These are phyloP conservation scores for Mycosphaerella sp. DNA, from an alignment of 2,329 filamentous ascomycete species.

Conservation along the genomic window DNA sequence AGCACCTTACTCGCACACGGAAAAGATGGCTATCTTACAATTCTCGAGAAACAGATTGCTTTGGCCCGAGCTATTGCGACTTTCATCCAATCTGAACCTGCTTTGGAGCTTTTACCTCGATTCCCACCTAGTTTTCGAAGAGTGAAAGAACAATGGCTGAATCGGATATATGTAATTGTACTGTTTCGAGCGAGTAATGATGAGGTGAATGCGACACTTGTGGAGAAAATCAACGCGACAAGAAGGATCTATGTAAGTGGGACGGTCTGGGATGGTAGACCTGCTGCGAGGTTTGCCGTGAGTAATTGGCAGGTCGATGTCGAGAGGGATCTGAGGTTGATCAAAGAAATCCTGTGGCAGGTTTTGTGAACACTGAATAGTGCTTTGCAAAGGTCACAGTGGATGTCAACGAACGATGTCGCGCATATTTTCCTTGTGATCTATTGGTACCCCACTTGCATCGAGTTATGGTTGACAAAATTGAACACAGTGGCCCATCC, in stretches of 20 bases:
- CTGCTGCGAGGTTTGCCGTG: conserved; percentile 76
- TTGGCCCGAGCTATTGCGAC: conserved; percentile 63
- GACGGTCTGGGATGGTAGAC: conserved; percentile 66
- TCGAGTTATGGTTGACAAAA: too few relatives aligned
- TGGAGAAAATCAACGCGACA: conserved; percentile 64
- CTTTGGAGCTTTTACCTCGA: conserved; percentile 61
- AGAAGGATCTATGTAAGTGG: conserved; percentile 76
- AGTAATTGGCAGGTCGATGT: conserved; percentile 76
- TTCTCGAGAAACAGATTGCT: conserved; percentile 66
- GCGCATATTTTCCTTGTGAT: too few relatives aligned
- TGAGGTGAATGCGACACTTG: conserved; percentile 59
- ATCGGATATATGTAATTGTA: conserved; percentile 62
- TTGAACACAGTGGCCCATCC: too few relatives aligned
- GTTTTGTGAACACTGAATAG: not conserved
- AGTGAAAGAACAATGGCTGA: conserved; percentile 39
- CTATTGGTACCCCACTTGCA: too few relatives aligned
- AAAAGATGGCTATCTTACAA: conserved; percentile 57
- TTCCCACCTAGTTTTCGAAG: conserved; percentile 25
- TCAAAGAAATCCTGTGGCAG: conserved; percentile 53
- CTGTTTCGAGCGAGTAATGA: conserved; percentile 68
- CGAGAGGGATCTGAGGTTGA: conserved; percentile 58
- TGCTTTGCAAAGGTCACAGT: not conserved
- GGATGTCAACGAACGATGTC: not conserved
- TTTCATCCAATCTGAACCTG: conserved; percentile 55
- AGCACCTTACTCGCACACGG: conserved; percentile 72